These are phyloP conservation scores for Hypoxylon sp. DNA, from an alignment of 2,329 filamentous ascomycete species.

Conservation along the genomic window DNA sequence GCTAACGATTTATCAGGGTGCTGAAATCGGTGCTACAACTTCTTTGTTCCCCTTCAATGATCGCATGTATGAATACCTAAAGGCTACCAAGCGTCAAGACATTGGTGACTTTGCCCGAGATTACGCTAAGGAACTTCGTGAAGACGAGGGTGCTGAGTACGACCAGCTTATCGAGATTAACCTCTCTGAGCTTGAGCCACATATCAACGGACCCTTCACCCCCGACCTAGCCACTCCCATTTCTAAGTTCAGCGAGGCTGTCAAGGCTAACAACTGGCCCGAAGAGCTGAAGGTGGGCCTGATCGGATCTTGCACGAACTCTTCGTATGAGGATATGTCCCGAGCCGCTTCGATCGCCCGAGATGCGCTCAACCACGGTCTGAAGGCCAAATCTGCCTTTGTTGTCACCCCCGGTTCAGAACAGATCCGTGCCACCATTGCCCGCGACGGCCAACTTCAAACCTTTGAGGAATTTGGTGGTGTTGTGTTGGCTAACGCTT, in stretches of 20 bases:
- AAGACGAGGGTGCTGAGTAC: conserved; percentile 93
- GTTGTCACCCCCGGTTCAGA: conserved; percentile 97
- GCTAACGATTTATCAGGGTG: conserved; percentile 53
- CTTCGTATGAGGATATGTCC: conserved; percentile 88
- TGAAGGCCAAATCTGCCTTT: conserved; percentile 95
- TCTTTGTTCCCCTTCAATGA: conserved; percentile 98
- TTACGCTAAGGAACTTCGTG: conserved; percentile 87
- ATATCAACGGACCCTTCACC: conserved; percentile 99
- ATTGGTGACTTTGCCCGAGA: conserved; percentile 91
- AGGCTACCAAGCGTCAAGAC: conserved; percentile 87
- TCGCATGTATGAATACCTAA: conserved; percentile 96
- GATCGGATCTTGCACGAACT: conserved; percentile 99
- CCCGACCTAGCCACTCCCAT: conserved; percentile 98
- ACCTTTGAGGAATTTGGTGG: conserved; percentile 98
- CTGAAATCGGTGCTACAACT: conserved; percentile 87
- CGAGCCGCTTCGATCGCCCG: conserved; percentile 91
- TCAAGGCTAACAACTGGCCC: conserved; percentile 95
- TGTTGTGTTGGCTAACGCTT: conserved; percentile 94
- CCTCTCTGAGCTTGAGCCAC: conserved; percentile 92
- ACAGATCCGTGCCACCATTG: conserved; percentile 95
- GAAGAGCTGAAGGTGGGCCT: conserved; percentile 96
- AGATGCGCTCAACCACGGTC: conserved; percentile 90
- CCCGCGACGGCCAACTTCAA: conserved; percentile 89
- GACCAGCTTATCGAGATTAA: conserved; percentile 98
- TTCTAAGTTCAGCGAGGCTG: conserved; percentile 95